Base-by-base conservation (phyloP, 2,329 filamentous ascomycete genomes). In the Neonectria magnoliae region DNA sequence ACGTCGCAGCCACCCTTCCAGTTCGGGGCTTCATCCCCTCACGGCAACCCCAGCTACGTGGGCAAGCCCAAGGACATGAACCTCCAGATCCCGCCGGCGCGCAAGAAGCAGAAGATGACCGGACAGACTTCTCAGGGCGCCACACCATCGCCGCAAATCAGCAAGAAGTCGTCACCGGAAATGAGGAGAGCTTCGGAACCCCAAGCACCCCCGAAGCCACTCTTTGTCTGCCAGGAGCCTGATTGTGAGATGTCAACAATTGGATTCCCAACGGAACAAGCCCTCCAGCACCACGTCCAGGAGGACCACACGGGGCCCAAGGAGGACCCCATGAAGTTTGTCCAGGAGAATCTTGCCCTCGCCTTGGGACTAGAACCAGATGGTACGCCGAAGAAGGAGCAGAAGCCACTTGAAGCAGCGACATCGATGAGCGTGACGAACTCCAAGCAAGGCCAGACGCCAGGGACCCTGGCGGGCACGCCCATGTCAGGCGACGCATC, bases 231-330 rank as follows among this genome's bases (percentile, higher is more conserved):
- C 75, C 78, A 82, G 20, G 87, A 90, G 54, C 69, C 79, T 2
- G 83, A 84, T 36, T 91, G 88, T 69, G 86, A 88, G 29, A 80
- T 80, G 67, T 81, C 83, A 9, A 74, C 72, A 2, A 77, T 80
- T 13, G 84, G 82, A 0, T 90, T 90, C 68, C 71, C 82, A 2
- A 87, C 78, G 7, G 85, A 90, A 66, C 85, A 89, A 68, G 82
- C 83, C 13, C 79, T 84, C 53, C 82, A 83, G 58, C 73, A 77
- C 11, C 88, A 91, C 70, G 76, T 83, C 8, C 80, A 86, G n/a
- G 85, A 90, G 61, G 87, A 90, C 73, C 88, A 91, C 68, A 77
- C 82, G 22, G 85, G 83, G 72, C 88, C 88, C 6, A 77, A 80
- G 45, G 80, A 87, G 66, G 79, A 90, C 63, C 87, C 88, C 2